Conservation (phyloP, 805 yeast genomes). For the Hemisphaericaspora nanyangensis region DNA sequence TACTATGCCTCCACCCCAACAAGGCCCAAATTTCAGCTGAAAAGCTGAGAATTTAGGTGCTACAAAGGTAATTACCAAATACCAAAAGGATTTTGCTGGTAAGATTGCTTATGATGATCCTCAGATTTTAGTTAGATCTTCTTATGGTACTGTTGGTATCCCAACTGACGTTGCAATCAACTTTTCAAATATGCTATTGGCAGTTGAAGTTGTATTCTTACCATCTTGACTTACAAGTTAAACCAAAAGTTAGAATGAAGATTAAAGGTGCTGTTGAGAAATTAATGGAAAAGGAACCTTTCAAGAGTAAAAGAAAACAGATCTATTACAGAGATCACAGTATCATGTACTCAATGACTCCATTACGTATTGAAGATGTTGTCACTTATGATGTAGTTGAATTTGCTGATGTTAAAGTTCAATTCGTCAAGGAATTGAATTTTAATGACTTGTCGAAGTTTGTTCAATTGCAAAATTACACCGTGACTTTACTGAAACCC, state of each 20-base stretch:
- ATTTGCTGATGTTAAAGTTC: slow-evolving; percentile 4
- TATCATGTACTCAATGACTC: slow-evolving; percentile 3
- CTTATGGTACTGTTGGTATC: slow-evolving; percentile 6
- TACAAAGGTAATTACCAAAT: slow-evolving; percentile 1
- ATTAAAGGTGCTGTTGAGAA: slow-evolving; percentile 6
- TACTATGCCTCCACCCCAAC: too few relatives aligned
- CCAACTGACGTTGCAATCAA: slow-evolving; percentile 5
- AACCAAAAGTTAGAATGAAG: not conserved
- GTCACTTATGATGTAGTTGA: slow-evolving; percentile 1
- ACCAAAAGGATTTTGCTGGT: not conserved
- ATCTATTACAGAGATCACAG: slow-evolving; percentile 5
- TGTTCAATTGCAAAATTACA: slow-evolving; percentile 5
- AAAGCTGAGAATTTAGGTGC: slow-evolving; percentile 1
- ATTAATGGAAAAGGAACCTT: slow-evolving; percentile 5
- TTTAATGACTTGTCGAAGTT: slow-evolving; percentile 5
- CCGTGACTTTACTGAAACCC: slow-evolving; percentile 8
- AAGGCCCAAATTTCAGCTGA: not conserved
- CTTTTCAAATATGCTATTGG: slow-evolving; percentile 4
- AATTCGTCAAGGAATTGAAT: slow-evolving; percentile 5
- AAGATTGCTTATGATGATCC: slow-evolving; percentile 1
- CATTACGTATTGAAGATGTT: slow-evolving; percentile 8
- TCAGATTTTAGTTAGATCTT: slow-evolving; percentile 5
- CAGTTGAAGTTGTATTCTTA: slow-evolving; percentile 6
- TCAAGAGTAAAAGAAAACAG: slow-evolving; percentile 7
- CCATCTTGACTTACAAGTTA: slow-evolving; percentile 5